phyloP scores from a whole-genome alignment of 2,329 filamentous ascomycete genomes.

The Drechslerella dactyloides region DNA sequence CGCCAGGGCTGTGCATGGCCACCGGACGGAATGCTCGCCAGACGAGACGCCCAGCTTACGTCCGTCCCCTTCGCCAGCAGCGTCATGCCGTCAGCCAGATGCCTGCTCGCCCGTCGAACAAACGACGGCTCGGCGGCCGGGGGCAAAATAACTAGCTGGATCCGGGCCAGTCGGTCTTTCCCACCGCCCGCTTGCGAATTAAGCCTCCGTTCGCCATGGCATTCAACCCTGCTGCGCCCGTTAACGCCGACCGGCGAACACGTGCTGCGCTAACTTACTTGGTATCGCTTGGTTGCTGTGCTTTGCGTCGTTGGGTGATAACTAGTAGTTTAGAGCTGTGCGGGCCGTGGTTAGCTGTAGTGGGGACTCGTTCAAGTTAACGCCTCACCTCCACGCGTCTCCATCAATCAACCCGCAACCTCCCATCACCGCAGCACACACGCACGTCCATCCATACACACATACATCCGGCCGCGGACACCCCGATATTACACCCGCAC shows the following conservation, averaged over 20 bases:
- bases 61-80: too few relatives aligned
- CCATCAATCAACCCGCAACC: too few relatives aligned
- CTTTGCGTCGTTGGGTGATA: too few relatives aligned
- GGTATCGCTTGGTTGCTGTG: too few relatives aligned
- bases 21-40: too few relatives aligned
- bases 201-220: background rate
- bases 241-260: constrained; percentile 1
- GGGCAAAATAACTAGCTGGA: background rate
- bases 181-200: background rate
- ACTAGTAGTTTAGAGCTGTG: too few relatives aligned
- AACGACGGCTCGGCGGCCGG: background rate
- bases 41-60: too few relatives aligned
- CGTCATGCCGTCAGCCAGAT: too few relatives aligned
- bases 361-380: background rate
- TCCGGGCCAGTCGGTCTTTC: background rate
- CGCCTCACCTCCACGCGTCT: constrained; percentile 5
- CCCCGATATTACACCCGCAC: constrained; percentile 1
- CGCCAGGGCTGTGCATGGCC: background rate
- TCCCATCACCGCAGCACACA: background rate
- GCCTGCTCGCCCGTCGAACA: too few relatives aligned
- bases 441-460: constrained; percentile 33
- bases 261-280: background rate
- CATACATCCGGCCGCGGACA: background rate
- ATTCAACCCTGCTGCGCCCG: too few relatives aligned
- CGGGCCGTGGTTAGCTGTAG: background rate